Evolutionary conservation across 306 rosid genomes (phyloP).

Genomic region (Trichosanthes cucumerina): DNA sequence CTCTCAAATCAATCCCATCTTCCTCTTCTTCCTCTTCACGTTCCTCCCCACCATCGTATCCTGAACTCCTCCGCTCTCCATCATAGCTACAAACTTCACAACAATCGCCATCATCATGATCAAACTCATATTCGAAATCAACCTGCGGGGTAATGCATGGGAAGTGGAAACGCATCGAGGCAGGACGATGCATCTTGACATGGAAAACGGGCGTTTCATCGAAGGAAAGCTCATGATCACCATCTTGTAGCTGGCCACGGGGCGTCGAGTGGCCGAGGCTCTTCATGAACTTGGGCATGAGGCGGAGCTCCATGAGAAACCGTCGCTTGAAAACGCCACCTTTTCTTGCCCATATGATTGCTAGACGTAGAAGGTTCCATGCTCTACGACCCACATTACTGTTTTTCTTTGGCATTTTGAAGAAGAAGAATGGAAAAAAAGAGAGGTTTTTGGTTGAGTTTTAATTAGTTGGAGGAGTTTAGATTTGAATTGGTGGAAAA

Average conservation of each 20-base stretch:
- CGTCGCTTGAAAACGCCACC: constrained; percentile 57
- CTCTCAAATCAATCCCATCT: constrained; percentile 46
- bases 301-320: constrained; percentile 42
- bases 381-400: constrained; percentile 29
- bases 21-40: background rate
- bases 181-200: constrained; percentile 38
- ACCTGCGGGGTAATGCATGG: constrained; percentile 60
- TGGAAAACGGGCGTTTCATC: constrained; percentile 60
- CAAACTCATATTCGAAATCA: constrained; percentile 46
- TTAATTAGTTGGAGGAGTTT: background rate
- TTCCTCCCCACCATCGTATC: constrained; percentile 1
- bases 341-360: constrained; percentile 70
- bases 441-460: background rate
- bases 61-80: constrained; percentile 22
- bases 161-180: constrained; percentile 51
- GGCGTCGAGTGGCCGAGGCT: constrained; percentile 21
- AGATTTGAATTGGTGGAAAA: background rate
- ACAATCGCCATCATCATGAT: background rate
- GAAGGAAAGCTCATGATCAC: constrained; percentile 74
- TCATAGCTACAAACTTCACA: constrained; percentile 3
- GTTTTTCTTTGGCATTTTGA: constrained; percentile 32
- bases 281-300: constrained; percentile 47
- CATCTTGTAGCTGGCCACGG: constrained; percentile 26
- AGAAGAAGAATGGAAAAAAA: background rate
- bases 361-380: constrained; percentile 59